Conservation (phyloP, 106 monocot genomes). For the Hemerocallis citrina region DNA sequence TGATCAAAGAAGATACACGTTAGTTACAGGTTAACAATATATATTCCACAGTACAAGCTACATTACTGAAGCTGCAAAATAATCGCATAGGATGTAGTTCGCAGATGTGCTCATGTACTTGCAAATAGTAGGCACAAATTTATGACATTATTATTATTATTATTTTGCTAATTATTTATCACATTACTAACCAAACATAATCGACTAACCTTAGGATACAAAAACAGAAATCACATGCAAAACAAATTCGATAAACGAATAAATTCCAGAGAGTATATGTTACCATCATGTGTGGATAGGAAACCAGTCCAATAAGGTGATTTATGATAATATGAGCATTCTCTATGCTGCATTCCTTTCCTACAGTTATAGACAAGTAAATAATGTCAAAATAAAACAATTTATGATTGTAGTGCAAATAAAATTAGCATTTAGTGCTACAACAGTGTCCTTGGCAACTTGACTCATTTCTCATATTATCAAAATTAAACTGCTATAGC, state of each 20-base stretch:
- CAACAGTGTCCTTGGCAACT: not conserved
- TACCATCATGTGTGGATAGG: slow-evolving; percentile 91
- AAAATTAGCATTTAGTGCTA: not conserved
- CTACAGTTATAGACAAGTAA: slow-evolving; percentile 36
- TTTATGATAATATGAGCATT: slow-evolving; percentile 40
- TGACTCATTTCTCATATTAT: not conserved
- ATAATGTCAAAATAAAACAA: slow-evolving; percentile 3
- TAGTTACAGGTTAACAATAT: too few species aligned
- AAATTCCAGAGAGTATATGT: not conserved
- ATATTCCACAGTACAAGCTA: too few species aligned
- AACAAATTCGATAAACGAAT: not conserved
- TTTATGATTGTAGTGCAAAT: not conserved
- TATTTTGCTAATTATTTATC: too few species aligned
- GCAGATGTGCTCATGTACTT: too few species aligned
- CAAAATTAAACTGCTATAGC: too few species aligned
- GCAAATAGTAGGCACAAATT: too few species aligned
- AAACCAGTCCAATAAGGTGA: slow-evolving; percentile 48
- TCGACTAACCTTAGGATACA: not conserved
- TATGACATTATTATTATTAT: too few species aligned
- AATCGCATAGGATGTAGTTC: too few species aligned
- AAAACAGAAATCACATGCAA: not conserved
- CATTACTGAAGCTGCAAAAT: too few species aligned
- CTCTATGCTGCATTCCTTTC: slow-evolving; percentile 57
- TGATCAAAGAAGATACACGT: too few species aligned
- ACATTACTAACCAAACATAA: too few species aligned